Evolutionary conservation across 768 basidiomycete species (phyloP).

Genomic region (Trametes meyenii): DNA sequence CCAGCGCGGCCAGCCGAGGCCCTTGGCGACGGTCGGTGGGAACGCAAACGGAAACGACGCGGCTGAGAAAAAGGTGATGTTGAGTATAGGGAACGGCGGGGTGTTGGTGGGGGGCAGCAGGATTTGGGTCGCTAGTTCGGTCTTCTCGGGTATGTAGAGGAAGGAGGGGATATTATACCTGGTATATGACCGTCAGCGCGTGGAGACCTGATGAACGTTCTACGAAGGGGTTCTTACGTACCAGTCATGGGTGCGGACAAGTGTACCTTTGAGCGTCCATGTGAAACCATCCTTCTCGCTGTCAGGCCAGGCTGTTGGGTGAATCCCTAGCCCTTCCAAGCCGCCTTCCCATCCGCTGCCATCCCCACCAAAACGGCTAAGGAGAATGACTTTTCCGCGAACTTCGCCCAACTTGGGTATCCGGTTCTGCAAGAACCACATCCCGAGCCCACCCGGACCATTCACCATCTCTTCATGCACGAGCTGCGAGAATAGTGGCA

Average conservation of each 20-base stretch:
- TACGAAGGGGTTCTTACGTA: slow-evolving; percentile 34
- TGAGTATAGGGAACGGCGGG: slow-evolving; percentile 50
- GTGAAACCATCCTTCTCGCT: slow-evolving; percentile 70
- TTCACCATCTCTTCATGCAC: slow-evolving; percentile 66
- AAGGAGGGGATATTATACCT: slow-evolving; percentile 86
- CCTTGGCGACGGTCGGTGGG: slow-evolving; percentile 76
- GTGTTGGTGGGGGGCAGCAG: slow-evolving; percentile 46
- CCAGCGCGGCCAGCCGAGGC: slow-evolving; percentile 79
- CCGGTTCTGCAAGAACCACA: slow-evolving; percentile 86
- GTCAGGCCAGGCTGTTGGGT: slow-evolving; percentile 86
- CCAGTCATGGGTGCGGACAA: slow-evolving; percentile 87
- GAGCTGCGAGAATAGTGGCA: slow-evolving; percentile 57
- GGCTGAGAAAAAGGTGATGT: slow-evolving; percentile 83
- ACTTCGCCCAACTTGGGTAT: slow-evolving; percentile 84
- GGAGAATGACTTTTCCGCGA: slow-evolving; percentile 80
- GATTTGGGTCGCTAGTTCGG: slow-evolving; percentile 53
- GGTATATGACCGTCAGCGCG: background rate
- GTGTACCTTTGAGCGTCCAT: slow-evolving; percentile 73
- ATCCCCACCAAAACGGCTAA: slow-evolving; percentile 82
- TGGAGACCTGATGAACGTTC: background rate
- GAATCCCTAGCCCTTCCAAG: slow-evolving; percentile 79
- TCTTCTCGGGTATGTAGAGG: slow-evolving; percentile 84
- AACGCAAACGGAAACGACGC: slow-evolving; percentile 79
- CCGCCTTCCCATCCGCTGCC: slow-evolving; percentile 71
- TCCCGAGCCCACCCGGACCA: slow-evolving; percentile 53